Evolutionary conservation across 441 rosid genomes (phyloP).

Genomic region (Euphorbia schlechtendalii): DNA sequence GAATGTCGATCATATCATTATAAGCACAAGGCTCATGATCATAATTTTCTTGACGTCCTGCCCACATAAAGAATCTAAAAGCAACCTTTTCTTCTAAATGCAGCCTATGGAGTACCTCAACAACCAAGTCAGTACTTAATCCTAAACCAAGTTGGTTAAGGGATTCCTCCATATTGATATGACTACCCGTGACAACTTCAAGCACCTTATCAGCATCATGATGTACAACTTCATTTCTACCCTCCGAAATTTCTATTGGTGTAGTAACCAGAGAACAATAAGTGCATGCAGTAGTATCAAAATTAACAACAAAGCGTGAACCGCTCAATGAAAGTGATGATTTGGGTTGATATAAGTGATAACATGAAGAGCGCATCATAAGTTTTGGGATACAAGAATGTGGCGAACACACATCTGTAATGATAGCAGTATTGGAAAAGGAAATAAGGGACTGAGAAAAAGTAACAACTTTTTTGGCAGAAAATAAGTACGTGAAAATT

Average conservation of each 20-base stretch:
- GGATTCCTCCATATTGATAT: conserved; percentile 47
- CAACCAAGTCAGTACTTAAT: conserved; percentile 52
- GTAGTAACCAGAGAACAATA: conserved; percentile 25
- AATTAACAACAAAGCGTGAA: neutral
- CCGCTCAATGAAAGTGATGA: conserved; percentile 5
- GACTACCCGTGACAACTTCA: conserved; percentile 37
- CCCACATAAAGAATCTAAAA: conserved; percentile 78
- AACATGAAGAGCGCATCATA: neutral
- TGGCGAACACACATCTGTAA: conserved; percentile 3
- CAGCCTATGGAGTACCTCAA: conserved; percentile 55
- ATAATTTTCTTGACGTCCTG: conserved; percentile 49
- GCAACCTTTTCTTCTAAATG: conserved; percentile 70
- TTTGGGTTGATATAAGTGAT: neutral
- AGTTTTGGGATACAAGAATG: neutral
- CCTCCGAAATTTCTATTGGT: conserved; percentile 10
- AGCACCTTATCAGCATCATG: conserved; percentile 39
- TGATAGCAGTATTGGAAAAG: neutral
- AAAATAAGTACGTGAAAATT: conserved; percentile 6
- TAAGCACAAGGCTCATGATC: conserved; percentile 55
- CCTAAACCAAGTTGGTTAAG: conserved; percentile 47
- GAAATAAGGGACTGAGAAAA: neutral
- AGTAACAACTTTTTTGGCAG: neutral
- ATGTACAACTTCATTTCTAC: conserved; percentile 16
- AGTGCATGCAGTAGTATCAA: neutral
- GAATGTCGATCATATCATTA: conserved; percentile 70